Evolutionary conservation across 1,284 basidiomycete genomes (phyloP).

Genomic region (Microbotryum saponariae): DNA sequence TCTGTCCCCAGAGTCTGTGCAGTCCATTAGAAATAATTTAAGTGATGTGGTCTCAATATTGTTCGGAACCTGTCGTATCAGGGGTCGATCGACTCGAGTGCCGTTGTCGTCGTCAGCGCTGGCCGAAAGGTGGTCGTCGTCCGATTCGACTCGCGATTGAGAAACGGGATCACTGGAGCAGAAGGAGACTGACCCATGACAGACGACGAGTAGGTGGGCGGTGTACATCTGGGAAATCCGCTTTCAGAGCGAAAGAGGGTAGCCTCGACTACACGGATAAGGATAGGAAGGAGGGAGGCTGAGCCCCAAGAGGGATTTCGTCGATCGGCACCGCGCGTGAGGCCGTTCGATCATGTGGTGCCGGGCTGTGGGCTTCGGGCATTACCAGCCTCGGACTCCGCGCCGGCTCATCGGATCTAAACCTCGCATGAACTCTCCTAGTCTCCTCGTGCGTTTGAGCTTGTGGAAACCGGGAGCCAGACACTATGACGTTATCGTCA

Average conservation of each 20-base stretch:
- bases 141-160: background rate
- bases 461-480: too few species aligned
- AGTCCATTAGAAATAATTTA: too few species aligned
- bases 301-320: background rate
- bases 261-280: background rate
- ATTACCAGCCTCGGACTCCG: too few species aligned
- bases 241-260: background rate
- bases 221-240: background rate
- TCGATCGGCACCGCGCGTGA: background rate
- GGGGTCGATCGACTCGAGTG: too few species aligned
- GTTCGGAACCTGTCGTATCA: background rate
- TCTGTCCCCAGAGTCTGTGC: constrained; percentile 30
- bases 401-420: too few species aligned
- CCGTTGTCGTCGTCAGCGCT: too few species aligned
- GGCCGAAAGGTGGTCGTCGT: background rate
- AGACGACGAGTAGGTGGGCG: constrained; percentile 19
- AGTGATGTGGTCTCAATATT: background rate
- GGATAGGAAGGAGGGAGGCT: background rate
- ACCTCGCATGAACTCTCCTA: too few species aligned
- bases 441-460: too few species aligned
- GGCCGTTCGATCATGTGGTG: too few species aligned
- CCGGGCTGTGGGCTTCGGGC: too few species aligned
- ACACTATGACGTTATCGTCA: too few species aligned
- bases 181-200: constrained; percentile 5
- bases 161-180: background rate